Conservation (phyloP, 1,139 yeast species). For the Magnusiomyces ingens region DNA sequence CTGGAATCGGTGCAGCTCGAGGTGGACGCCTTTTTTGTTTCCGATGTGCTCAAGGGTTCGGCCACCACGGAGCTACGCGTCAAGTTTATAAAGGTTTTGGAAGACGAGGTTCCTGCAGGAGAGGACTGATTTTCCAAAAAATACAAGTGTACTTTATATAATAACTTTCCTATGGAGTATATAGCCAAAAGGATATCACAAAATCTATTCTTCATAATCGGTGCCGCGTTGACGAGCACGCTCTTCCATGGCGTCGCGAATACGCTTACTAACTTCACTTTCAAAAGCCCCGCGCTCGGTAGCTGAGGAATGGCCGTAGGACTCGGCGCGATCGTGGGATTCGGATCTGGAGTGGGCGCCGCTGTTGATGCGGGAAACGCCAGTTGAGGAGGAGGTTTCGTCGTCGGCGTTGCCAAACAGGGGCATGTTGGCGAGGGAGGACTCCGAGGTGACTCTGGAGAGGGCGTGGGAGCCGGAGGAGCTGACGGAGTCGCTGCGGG, state of each 20-base stretch:
- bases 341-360: constrained; percentile 8
- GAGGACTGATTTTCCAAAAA: constrained; percentile 71
- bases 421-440: constrained; percentile 50
- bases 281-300: constrained; percentile 8
- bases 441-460: constrained; percentile 47
- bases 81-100: constrained; percentile 62
- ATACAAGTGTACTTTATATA: too few species aligned
- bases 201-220: constrained; percentile 6
- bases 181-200: neutral
- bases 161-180: too few species aligned
- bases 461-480: constrained; percentile 42
- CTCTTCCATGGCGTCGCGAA: constrained; percentile 28
- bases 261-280: constrained; percentile 24
- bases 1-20: constrained; percentile 94
- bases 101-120: constrained; percentile 96
- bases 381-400: constrained; percentile 7
- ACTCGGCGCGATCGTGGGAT: neutral
- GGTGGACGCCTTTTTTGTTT: constrained; percentile 73
- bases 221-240: constrained; percentile 14
- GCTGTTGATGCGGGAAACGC: neutral
- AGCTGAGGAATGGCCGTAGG: constrained; percentile 11
- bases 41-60: constrained; percentile 80
- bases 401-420: constrained; percentile 40
- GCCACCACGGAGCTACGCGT: constrained; percentile 73
- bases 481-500: neutral